Evolutionary conservation across 2,329 filamentous ascomycete species (phyloP).

Genomic region (Magnaporthales sp.): DNA sequence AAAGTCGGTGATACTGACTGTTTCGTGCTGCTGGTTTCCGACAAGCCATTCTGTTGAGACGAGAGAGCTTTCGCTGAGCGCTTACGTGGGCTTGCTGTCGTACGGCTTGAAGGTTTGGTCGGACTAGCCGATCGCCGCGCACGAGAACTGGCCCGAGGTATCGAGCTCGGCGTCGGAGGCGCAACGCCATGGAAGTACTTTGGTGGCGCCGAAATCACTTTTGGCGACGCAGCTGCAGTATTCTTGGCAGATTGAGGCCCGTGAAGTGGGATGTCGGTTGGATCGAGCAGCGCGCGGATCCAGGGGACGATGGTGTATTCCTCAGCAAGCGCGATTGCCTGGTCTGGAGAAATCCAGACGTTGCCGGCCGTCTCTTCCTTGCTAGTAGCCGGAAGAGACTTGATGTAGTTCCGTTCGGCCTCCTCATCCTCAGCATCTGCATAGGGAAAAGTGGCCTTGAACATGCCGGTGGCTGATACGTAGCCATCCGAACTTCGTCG

Average conservation of each 20-base stretch:
- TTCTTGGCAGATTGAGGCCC: constrained; percentile 4
- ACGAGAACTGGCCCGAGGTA: constrained; percentile 35
- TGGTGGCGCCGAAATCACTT: constrained; percentile 73
- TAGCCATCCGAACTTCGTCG: constrained; percentile 78
- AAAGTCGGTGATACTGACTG: constrained; percentile 14
- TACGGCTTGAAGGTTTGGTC: constrained; percentile 33
- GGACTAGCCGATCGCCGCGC: constrained; percentile 50
- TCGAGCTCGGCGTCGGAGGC: constrained; percentile 38
- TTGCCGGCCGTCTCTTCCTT: constrained; percentile 92
- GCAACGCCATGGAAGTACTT: constrained; percentile 48
- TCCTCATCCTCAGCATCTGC: constrained; percentile 66
- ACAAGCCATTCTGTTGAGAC: constrained; percentile 28
- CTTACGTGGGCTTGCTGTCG: constrained; percentile 46
- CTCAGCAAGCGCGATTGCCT: constrained; percentile 72
- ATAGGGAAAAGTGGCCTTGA: constrained; percentile 81
- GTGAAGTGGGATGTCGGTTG: constrained; percentile 60
- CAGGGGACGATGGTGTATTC: constrained; percentile 82
- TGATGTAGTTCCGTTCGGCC: constrained; percentile 73
- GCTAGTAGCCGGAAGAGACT: constrained; percentile 71
- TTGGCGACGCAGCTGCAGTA: constrained; percentile 51
- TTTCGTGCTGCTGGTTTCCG: constrained; percentile 20
- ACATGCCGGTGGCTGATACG: constrained; percentile 84
- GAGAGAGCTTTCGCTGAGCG: constrained; percentile 34
- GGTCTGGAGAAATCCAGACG: constrained; percentile 82
- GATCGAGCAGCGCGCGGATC: constrained; percentile 88